Evolutionary conservation across 768 basidiomycete genomes (phyloP), one percentile per base, ranked within the genome.

Genomic region (Macrolepiota fuliginosa): DNA sequence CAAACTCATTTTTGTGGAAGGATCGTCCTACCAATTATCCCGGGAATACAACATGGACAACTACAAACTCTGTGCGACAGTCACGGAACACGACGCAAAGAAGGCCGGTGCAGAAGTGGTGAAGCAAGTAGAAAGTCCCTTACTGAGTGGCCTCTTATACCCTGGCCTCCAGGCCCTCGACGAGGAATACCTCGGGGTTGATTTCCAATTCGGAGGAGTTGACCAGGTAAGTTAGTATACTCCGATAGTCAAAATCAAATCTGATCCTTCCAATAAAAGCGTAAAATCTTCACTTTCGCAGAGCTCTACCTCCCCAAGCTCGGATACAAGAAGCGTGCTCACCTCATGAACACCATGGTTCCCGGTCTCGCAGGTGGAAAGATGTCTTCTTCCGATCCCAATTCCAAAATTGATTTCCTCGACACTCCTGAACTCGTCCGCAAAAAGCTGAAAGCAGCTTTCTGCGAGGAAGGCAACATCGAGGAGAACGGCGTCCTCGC

Each of bases 71-170:
- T 92, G 90, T 68, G 86, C 96, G n/a, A 89, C 86, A 62, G 94
- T 96, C 19, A 87, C 93, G 1, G 94, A 98, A 67, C 95, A 96
- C 73, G 97, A 98, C 66, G 94, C 96, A 25, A 96, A 96, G 73
- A 97, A 97, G 74, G 97, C 97, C 0, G 97, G 97, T 4, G 96
- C 97, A 1, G 97, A 98, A 72, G 97, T 98, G 59, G 97, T 99
- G 67, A 98, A 98, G 74, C 96, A 98, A 74, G 92, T 96, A 4
- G 92, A 94, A 63, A 94, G 90, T 69, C 92, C 95, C 0, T 77
- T 96, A 54, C 79, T 99, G 57, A 94, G 93, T 64, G 95, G 95
- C 1, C 74, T 98, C 63, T 83, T 99, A 59, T 98, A 99, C 82
- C 97, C 97, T 0, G 95, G 96, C 40, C 74, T 99, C 45, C 97